A percentile compares a stretch with the other conserved stretches of the same genome.
phyloP scores from a whole-genome alignment of 139 green algal species.

The Monoraphidium neglectum region DNA sequence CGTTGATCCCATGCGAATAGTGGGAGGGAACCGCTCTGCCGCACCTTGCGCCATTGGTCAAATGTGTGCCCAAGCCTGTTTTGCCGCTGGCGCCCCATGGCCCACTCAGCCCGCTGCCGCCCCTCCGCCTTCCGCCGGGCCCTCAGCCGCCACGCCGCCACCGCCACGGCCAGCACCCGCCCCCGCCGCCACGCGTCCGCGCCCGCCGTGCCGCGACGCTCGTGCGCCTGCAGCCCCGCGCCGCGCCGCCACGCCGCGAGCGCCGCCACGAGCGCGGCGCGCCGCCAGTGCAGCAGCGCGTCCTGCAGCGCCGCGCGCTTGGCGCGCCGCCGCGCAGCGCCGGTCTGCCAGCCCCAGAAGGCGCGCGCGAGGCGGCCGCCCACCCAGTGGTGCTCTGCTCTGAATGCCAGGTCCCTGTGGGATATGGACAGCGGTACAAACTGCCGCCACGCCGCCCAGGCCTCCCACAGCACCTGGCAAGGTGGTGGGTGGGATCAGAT shows the following conservation, averaged over 20 bases:
- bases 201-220: not conserved
- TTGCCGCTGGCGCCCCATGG: not conserved
- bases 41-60: not conserved
- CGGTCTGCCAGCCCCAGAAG: too few species aligned
- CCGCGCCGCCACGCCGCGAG: conserved; percentile 2
- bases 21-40: too few species aligned
- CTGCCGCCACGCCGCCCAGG: conserved; percentile 11
- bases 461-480: not conserved
- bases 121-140: not conserved
- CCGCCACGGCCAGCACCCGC: not conserved
- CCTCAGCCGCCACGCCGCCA: not conserved
- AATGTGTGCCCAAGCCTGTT: not conserved
- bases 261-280: not conserved
- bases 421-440: not conserved
- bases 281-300: conserved; percentile 3
- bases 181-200: conserved; percentile 1
- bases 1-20: too few species aligned
- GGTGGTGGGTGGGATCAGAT: too few species aligned
- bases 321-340: not conserved
- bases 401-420: too few species aligned
- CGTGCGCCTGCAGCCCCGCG: not conserved
- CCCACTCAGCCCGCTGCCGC: not conserved
- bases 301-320: not conserved
- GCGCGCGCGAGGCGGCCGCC: too few species aligned
- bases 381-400: too few species aligned